Percentiles rank a stretch among this genome's conserved stretches.
phyloP scores from a whole-genome alignment of 2,329 filamentous ascomycete species.

The Arthrobotrys iridis region DNA sequence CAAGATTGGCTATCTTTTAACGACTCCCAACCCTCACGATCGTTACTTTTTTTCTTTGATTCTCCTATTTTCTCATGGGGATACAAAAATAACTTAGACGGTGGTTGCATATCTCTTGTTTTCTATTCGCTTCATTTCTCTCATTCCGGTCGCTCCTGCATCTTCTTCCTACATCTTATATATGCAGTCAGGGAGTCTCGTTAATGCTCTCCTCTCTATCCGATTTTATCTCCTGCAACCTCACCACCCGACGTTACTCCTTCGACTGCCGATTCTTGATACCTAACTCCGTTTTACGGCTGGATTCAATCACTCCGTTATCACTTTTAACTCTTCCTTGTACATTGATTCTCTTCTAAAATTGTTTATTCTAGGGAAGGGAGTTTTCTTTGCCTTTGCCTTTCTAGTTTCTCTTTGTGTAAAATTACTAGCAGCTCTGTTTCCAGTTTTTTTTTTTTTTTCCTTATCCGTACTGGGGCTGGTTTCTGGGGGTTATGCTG shows the following conservation, averaged over 20 bases:
- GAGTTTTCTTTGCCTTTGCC: slow-evolving; percentile 31
- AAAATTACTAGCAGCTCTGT: slow-evolving; percentile 27
- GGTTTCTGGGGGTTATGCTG: slow-evolving; percentile 17
- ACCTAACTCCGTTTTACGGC: slow-evolving; percentile 31
- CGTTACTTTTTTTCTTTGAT: slow-evolving; percentile 34
- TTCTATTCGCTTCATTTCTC: slow-evolving; percentile 17
- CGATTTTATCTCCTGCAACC: not conserved
- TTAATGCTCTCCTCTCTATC: not conserved
- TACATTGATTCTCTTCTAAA: slow-evolving; percentile 42
- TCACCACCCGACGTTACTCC: not conserved
- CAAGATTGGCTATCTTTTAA: slow-evolving; percentile 14
- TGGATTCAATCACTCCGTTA: slow-evolving; percentile 45
- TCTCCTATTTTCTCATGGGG: slow-evolving; percentile 26
- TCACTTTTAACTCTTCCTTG: slow-evolving; percentile 51
- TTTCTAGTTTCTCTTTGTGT: slow-evolving; percentile 15
- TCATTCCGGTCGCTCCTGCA: slow-evolving; percentile 38
- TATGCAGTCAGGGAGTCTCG: not conserved
- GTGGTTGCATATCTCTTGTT: slow-evolving; percentile 37
- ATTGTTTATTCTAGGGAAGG: slow-evolving; percentile 13
- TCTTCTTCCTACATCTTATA: not conserved
- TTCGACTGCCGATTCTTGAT: slow-evolving; percentile 17
- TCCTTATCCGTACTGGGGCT: not conserved
- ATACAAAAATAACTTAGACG: slow-evolving; percentile 54
- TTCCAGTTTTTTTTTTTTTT: slow-evolving; percentile 1
- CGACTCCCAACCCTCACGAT: slow-evolving; percentile 40